Base-by-base conservation (phyloP, 805 yeast species). In the Ogataea ganodermae region DNA sequence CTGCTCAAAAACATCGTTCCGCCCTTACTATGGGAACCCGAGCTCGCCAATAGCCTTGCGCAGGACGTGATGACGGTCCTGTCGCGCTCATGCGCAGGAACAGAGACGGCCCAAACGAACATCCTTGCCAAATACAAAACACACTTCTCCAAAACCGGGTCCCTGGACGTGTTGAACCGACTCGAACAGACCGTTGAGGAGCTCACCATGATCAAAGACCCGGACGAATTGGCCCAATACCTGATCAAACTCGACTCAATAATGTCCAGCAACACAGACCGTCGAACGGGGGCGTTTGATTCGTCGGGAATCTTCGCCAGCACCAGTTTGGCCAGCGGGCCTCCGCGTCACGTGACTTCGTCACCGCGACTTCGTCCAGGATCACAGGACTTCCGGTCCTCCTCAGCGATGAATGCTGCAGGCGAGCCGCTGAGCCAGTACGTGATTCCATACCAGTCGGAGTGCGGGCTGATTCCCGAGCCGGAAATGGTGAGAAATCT, bases 401-500 rank as follows among this genome's bases (percentile, higher is more conserved):
- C 26, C 13, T 42, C 43, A 10, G 23, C 45, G 22, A 32, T 36
- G 7, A 42, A 42, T 28, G 27, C 44, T 5, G 37, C 42, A 4
- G 58, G 60, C 1, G 55, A 56, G 33, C 59, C 71, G 4, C 53
- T 70, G 21, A 57, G 62, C 17, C 63, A 65, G 8, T 45, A 67
- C 14, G 49, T 68, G 9, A 52, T 55, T 1, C 70, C 70, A 2
- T 56, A 46, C 7, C 73, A 71, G 48, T 58, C 47, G 4, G 51
- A 55, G 9, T 36, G 60, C 26, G 60, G 62, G 7, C 63, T 68
- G 26, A 50, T 72, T 2, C 51, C 68, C 4, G 80, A 75, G 33
- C 55, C 57, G 4, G 75, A 71, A 2, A 72, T 83, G 3, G 44
- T 81, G 37, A 66, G 70, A 33, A 72, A 70, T 52, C 66, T 83